Percentiles rank a stretch among this genome's conserved stretches.
phyloP scores from a whole-genome alignment of 257 asterid genomes.

The Solanum chmielewskii region DNA sequence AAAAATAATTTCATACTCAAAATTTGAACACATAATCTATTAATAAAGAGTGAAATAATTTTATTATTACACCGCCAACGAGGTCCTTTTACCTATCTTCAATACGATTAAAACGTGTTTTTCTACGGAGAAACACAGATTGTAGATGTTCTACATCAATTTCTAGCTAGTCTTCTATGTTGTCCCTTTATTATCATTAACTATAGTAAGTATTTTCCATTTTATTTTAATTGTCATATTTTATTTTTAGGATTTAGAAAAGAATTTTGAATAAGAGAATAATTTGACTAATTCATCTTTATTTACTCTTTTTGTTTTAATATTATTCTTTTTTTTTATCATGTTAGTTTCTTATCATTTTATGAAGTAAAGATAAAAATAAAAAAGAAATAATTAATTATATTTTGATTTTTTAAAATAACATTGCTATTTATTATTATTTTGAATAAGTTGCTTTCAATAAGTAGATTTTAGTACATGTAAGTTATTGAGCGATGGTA shows the following conservation, averaged over 20 bases:
- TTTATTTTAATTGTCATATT: neutral
- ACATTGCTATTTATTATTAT: too few relatives aligned
- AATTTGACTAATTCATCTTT: neutral
- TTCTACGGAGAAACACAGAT: neutral
- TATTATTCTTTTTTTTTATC: too few relatives aligned
- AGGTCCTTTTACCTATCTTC: too few relatives aligned
- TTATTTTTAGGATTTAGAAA: neutral
- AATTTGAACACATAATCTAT: too few relatives aligned
- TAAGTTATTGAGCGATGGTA: neutral
- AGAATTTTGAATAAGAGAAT: neutral
- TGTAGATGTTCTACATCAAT: neutral
- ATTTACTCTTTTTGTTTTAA: neutral
- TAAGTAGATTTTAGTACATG: neutral
- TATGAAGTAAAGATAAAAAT: neutral
- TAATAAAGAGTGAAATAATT: too few relatives aligned
- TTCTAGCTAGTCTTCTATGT: neutral
- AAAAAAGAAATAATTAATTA: too few relatives aligned
- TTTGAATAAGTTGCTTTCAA: too few relatives aligned
- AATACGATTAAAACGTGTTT: neutral
- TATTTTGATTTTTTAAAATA: too few relatives aligned
- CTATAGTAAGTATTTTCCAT: neutral
- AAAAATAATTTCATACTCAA: rapidly evolving
- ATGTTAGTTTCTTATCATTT: neutral
- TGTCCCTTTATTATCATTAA: neutral
- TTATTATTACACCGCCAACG: too few relatives aligned